phyloP scores from a whole-genome alignment of 306 rosid species.

The Trifolium repens region DNA sequence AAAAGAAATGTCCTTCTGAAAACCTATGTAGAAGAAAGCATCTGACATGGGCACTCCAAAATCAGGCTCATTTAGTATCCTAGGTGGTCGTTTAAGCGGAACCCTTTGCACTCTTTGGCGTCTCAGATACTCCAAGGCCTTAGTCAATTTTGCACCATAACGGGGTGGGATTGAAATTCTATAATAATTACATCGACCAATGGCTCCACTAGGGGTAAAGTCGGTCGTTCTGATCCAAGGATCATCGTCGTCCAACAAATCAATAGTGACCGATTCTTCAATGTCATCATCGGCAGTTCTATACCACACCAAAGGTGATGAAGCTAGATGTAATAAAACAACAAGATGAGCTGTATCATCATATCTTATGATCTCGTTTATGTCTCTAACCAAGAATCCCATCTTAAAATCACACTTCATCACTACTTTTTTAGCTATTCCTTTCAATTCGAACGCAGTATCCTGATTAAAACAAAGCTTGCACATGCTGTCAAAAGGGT shows the following conservation, averaged over 20 bases:
- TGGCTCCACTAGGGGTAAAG: slow-evolving; percentile 84
- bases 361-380: slow-evolving; percentile 57
- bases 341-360: slow-evolving; percentile 54
- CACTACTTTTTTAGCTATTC: slow-evolving; percentile 41
- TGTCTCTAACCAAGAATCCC: slow-evolving; percentile 75
- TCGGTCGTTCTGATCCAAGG: slow-evolving; percentile 94
- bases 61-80: slow-evolving; percentile 64
- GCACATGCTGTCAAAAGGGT: slow-evolving; percentile 77
- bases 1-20: slow-evolving; percentile 55
- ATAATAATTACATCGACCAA: slow-evolving; percentile 78
- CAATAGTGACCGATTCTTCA: slow-evolving; percentile 57
- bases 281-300: slow-evolving; percentile 90
- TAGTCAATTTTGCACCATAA: slow-evolving; percentile 61
- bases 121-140: slow-evolving; percentile 60
- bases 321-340: slow-evolving; percentile 63
- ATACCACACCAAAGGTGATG: slow-evolving; percentile 76
- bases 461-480: slow-evolving; percentile 73
- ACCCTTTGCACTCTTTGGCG: slow-evolving; percentile 54
- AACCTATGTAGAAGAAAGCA: slow-evolving; percentile 63
- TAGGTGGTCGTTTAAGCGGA: slow-evolving; percentile 45
- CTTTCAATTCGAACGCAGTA: slow-evolving; percentile 64
- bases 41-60: slow-evolving; percentile 56
- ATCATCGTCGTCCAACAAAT: slow-evolving; percentile 87
- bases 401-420: slow-evolving; percentile 81
- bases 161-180: slow-evolving; percentile 79